These are phyloP conservation scores for Lichtheimia ramosa DNA, from an alignment of 371 early-diverging fungal genomes.

Conservation along the genomic window DNA sequence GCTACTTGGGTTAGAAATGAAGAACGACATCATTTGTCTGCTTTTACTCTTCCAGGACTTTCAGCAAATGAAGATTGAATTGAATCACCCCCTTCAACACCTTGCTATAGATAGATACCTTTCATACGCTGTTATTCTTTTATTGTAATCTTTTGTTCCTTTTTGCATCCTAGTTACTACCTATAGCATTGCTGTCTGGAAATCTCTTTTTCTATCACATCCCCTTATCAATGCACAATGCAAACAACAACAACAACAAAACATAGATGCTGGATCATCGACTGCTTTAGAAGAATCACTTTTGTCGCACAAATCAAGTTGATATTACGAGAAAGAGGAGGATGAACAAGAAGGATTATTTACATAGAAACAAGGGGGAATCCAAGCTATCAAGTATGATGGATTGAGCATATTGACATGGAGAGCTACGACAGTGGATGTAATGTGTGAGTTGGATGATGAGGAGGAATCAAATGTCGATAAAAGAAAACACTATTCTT, in stretches of 20 bases:
- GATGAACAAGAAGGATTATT: too few relatives aligned
- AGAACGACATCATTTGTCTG: conserved; percentile 5
- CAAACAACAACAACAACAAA: neutral
- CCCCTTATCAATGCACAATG: too few relatives aligned
- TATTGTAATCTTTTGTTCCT: conserved; percentile 1
- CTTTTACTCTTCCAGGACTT: conserved; percentile 4
- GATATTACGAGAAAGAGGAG: too few relatives aligned
- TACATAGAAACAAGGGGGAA: too few relatives aligned
- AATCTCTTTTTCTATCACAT: neutral
- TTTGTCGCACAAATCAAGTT: neutral
- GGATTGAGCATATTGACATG: too few relatives aligned
- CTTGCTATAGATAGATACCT: too few relatives aligned
- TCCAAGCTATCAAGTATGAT: too few relatives aligned
- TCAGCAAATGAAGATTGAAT: neutral
- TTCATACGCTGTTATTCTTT: neutral
- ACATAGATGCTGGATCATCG: conserved; percentile 11
- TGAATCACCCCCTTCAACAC: too few relatives aligned
- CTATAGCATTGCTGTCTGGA: neutral
- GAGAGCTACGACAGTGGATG: too few relatives aligned
- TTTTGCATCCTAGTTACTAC: neutral
- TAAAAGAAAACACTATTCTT: too few relatives aligned
- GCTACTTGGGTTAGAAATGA: neutral
- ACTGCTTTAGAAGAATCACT: neutral
- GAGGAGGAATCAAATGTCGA: too few relatives aligned
- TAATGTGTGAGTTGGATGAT: too few relatives aligned